Conservation (phyloP, 2,329 filamentous ascomycete genomes). For the Diplodia corticola region DNA sequence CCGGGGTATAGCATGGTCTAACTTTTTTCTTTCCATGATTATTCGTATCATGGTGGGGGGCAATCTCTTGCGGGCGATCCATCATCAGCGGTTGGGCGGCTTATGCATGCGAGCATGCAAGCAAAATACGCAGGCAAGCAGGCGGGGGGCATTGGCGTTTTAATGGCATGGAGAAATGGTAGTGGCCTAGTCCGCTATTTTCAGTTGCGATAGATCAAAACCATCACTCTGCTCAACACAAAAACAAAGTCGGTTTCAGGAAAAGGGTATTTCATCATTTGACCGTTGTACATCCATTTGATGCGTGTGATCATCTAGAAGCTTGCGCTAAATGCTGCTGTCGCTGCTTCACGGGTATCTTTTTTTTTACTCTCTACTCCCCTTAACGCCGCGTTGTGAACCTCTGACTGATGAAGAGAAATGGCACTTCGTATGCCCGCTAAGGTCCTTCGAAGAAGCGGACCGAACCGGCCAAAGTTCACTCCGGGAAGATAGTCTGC, state of each 20-base stretch:
- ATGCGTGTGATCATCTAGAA: not conserved
- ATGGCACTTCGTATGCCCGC: too few relatives aligned
- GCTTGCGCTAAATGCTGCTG: not conserved
- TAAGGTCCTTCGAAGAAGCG: not conserved
- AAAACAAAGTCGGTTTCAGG: not conserved
- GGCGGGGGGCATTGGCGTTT: conserved; percentile 8
- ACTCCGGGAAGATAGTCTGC: conserved; percentile 14
- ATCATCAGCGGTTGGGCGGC: not conserved
- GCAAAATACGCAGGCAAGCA: not conserved
- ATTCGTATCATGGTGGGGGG: not conserved
- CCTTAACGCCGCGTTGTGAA: not conserved
- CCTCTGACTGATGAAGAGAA: not conserved
- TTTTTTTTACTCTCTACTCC: not conserved
- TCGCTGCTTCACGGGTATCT: conserved; percentile 20
- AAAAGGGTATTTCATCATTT: not conserved
- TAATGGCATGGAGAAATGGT: not conserved
- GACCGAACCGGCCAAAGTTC: not conserved
- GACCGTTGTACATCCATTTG: not conserved
- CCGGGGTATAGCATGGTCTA: not conserved
- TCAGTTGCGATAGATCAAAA: not conserved
- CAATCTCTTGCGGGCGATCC: not conserved
- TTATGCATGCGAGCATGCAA: not conserved
- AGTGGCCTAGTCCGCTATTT: not conserved
- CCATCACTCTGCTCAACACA: not conserved
- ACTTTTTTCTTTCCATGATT: not conserved